These are phyloP conservation scores for Vishniacozyma victoriae DNA, from an alignment of 768 basidiomycete genomes.

Conservation along the genomic window DNA sequence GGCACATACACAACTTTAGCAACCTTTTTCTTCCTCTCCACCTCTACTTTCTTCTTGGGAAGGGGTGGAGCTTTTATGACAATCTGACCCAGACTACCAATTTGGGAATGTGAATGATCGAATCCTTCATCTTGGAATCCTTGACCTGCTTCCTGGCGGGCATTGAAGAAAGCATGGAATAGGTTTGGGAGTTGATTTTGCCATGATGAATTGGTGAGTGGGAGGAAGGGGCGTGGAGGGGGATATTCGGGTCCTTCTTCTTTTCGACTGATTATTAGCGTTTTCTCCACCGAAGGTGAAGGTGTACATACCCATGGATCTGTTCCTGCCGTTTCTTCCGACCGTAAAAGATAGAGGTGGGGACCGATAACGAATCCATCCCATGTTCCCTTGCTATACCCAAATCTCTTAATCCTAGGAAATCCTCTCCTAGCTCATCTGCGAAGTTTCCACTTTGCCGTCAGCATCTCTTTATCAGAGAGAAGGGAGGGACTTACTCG, in stretches of 20 bases:
- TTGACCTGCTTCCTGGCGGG: conserved; percentile 25
- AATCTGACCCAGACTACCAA: conserved; percentile 41
- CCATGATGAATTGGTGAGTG: conserved; percentile 60
- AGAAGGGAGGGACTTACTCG: conserved; percentile 59
- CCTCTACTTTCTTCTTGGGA: background rate
- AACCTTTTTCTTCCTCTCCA: conserved; percentile 37
- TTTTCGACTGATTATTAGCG: conserved; percentile 14
- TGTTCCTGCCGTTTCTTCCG: conserved; percentile 11
- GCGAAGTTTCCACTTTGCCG: conserved; percentile 70
- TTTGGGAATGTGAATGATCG: conserved; percentile 26
- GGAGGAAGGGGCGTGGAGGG: conserved; percentile 73
- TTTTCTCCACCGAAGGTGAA: background rate
- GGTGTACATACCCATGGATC: background rate
- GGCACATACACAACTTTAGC: conserved; percentile 29
- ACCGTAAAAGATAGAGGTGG: conserved; percentile 56
- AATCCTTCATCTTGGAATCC: conserved; percentile 35
- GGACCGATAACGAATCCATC: conserved; percentile 68
- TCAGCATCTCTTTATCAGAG: background rate
- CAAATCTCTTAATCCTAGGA: conserved; percentile 77
- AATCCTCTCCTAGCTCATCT: conserved; percentile 83
- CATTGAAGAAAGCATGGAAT: conserved; percentile 63
- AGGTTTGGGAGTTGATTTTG: conserved; percentile 74
- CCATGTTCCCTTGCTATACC: conserved; percentile 84
- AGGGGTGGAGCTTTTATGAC: conserved; percentile 14
- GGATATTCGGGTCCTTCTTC: conserved; percentile 61